Evolutionary conservation across 192 early-diverging fungal genomes (phyloP), one percentile per base, ranked within the genome.

Genomic region (Entomortierella beljakovae): DNA sequence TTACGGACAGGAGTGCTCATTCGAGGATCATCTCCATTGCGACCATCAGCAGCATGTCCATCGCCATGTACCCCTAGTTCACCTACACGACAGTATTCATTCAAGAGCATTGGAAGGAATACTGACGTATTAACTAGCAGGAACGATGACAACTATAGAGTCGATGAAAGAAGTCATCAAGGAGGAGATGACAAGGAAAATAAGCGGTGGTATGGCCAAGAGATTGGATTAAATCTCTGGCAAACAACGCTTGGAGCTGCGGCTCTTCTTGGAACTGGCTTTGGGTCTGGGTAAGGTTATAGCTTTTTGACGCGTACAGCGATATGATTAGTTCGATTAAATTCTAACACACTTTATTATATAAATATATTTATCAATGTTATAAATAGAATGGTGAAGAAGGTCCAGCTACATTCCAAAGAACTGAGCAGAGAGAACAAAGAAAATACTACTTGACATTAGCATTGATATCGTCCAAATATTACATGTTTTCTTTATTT

Each of bases 141-240:
- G 23, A 57, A 58, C 7, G 61, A 68, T 7, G 61, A 64, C 23
- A 64, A 22, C 18, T 56, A 54, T 16, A 54, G 37, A 2, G 40
- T 26, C 23, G 61, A 71, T 40, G 50, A 50, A 9, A 43, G 37
- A 4, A 32, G 1, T 15, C 40, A 43, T 5, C 37, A 28, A 28
- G 28, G 40, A 0, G 26, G 51, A 20, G 71, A 74, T 29, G 73
- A 77, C 60, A 79, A 79, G 51, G 75, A 79, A 42, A 79, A 79
- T 43, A 79, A 65, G 68, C 67, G 75, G 4, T 79, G 75, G 75
- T 79, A 79, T 49, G 57, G 75, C 7, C 75, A 79, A 43, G 75
- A 79, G 46, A 51, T 70, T 22, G 75, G 75, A 53, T 32, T 79
- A 10, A 79, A 79, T 26, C 67, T 79, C n/a, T 79, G 75, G 75